Base-by-base conservation (phyloP, 2,329 filamentous ascomycete species). In the Colletotrichum sp. region DNA sequence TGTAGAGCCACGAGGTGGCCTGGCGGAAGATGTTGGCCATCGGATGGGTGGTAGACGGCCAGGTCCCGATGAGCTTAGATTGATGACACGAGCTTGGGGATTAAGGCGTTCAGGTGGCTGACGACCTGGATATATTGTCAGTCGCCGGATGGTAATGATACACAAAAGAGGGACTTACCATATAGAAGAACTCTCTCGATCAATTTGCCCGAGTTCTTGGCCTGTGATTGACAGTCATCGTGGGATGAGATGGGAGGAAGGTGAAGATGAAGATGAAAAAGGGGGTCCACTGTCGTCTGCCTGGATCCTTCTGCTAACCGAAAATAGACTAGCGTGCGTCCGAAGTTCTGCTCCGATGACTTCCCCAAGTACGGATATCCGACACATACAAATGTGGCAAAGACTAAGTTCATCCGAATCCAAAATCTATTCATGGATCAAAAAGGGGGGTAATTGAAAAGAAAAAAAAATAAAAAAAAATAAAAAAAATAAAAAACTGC, bases 1-100 rank as follows among this genome's bases (percentile, higher is more conserved):
- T 70, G 59, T 75, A 76, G 60, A 76, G 57, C 59, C 74, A 74
- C 34, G 71, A 76, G n/a, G 32, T 62, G 64, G 71, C 71, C 8
- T 66, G 71, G 26, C 60, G 74, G 71, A 76, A 70, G 59, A 74
- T 30, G 49, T 49, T 55, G 10, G 71, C 65, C 74, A 76, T 76
- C 63, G 52, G 3, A 1, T 52, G 44, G 10, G 0, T 52, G n/a
- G 44, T 21, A 15, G 32, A 34, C 32, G 32, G 2, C 32, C 32
- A 34, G 32, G 32, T 34, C 32, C 44, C 4, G 44, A 0, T 52
- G 44, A 21, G n/a, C n/a, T 52, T 0, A 21, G 9, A 32, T 32
- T 21, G 6, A 62, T 7, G 28, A 32, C 30, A 30, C 5, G 18
- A 3, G 59, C 21, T 34, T 28, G 2, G 30, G 0, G 18, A 1